phyloP scores from a whole-genome alignment of 2,329 filamentous ascomycete species.

The Phialocephala subalpina region DNA sequence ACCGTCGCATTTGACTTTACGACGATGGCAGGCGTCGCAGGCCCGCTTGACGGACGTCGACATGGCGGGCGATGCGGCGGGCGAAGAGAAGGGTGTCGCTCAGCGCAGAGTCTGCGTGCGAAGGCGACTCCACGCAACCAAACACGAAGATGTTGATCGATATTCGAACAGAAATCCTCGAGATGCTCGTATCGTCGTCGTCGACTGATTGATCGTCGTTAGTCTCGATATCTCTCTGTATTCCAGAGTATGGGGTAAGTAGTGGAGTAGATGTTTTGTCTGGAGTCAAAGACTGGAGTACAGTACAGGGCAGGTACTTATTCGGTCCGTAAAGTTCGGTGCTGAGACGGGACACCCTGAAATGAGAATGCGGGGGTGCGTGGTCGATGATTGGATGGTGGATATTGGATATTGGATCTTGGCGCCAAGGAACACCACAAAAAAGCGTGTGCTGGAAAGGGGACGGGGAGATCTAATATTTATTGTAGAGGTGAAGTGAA shows the following conservation, averaged over 20 bases:
- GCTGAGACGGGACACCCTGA: conserved; percentile 29
- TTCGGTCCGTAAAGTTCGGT: conserved; percentile 38
- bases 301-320: conserved; percentile 28
- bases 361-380: conserved; percentile 31
- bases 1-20: conserved; percentile 79
- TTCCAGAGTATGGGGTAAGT: conserved; percentile 28
- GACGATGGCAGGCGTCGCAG: conserved; percentile 77
- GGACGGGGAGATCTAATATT: not conserved
- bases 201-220: conserved; percentile 14
- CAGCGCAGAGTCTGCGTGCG: conserved; percentile 10
- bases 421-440: not conserved
- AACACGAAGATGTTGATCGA: conserved; percentile 1
- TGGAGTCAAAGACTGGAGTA: conserved; percentile 26
- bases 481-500: not conserved
- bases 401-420: not conserved
- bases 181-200: conserved; percentile 16
- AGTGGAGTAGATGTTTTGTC: conserved; percentile 30
- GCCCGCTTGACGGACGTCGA: conserved; percentile 59
- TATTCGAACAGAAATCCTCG: not conserved
- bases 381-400: not conserved
- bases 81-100: conserved; percentile 13
- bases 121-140: conserved; percentile 17
- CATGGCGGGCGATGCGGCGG: conserved; percentile 33
- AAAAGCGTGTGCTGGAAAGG: too few relatives aligned
- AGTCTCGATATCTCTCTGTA: conserved; percentile 9